These are phyloP conservation scores for Leonotis leonurus DNA, from an alignment of 257 asterid genomes.

Conservation along the genomic window DNA sequence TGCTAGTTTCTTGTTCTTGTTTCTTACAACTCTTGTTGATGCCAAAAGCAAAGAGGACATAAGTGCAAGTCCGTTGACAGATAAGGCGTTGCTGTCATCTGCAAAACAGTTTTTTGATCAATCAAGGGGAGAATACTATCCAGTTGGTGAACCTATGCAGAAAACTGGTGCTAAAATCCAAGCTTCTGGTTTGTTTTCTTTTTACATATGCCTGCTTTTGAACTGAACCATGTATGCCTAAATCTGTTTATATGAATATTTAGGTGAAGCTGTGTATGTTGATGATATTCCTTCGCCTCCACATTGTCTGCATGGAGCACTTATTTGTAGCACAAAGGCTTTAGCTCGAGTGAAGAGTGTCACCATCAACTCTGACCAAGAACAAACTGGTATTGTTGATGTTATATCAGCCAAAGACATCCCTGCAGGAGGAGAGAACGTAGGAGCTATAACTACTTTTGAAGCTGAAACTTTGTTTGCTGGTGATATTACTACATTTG, in stretches of 20 bases:
- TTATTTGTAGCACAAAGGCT: slow-evolving; percentile 13
- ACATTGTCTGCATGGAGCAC: slow-evolving; percentile 11
- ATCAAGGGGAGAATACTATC: neutral
- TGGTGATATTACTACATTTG: slow-evolving; percentile 1
- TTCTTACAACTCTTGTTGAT: neutral
- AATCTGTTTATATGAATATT: neutral
- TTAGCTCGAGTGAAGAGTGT: slow-evolving; percentile 15
- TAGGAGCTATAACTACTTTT: neutral
- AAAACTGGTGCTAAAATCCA: slow-evolving; percentile 12
- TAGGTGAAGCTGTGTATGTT: slow-evolving; percentile 19
- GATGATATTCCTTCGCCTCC: slow-evolving; percentile 20
- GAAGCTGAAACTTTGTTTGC: slow-evolving; percentile 13
- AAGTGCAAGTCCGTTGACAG: neutral
- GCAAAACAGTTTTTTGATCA: slow-evolving; percentile 4
- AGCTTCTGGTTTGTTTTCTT: slow-evolving; percentile 15
- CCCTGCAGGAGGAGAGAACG: slow-evolving; percentile 7
- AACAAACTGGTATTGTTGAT: neutral
- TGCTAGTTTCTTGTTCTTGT: slow-evolving; percentile 5
- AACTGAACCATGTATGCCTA: neutral
- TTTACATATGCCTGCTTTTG: neutral
- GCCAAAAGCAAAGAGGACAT: neutral
- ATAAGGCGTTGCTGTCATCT: neutral
- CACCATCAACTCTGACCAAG: neutral
- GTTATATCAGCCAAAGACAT: slow-evolving; percentile 16
- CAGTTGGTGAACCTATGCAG: slow-evolving; percentile 11